These are phyloP conservation scores for Hydnomerulius pinastri DNA, from an alignment of 768 basidiomycete species.

Conservation along the genomic window DNA sequence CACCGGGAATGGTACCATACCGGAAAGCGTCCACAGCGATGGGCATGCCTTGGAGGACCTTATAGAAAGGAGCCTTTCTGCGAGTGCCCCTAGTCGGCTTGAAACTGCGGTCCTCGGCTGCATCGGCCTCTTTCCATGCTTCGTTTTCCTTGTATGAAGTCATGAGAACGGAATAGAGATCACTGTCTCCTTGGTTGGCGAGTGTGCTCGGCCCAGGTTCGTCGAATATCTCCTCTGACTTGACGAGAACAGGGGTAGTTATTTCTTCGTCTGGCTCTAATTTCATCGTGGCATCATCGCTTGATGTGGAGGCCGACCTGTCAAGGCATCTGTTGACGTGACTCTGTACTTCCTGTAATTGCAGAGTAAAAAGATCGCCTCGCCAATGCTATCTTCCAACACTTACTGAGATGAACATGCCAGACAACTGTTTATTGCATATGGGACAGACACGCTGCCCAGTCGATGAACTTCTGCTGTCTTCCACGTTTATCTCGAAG, in stretches of 20 bases:
- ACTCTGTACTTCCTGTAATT: slow-evolving; percentile 45
- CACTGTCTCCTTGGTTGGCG: slow-evolving; percentile 8
- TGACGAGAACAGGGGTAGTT: neutral
- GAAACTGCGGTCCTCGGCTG: slow-evolving; percentile 49
- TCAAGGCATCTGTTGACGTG: slow-evolving; percentile 66
- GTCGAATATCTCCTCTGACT: neutral
- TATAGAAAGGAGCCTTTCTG: slow-evolving; percentile 91
- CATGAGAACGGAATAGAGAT: slow-evolving; percentile 87
- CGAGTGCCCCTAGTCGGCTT: slow-evolving; percentile 52
- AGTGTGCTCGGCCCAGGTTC: neutral
- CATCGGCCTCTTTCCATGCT: slow-evolving; percentile 81
- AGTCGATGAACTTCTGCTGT: slow-evolving; percentile 14
- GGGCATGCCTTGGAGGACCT: slow-evolving; percentile 94
- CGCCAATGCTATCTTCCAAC: slow-evolving; percentile 19
- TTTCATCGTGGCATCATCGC: neutral
- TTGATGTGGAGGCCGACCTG: slow-evolving; percentile 19
- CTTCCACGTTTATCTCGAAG: slow-evolving; percentile 22
- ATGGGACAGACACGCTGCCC: slow-evolving; percentile 25
- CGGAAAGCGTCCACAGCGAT: slow-evolving; percentile 97
- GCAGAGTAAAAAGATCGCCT: slow-evolving; percentile 13
- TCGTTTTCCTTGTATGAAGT: slow-evolving; percentile 78
- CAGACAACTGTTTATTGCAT: slow-evolving; percentile 19
- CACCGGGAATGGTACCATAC: slow-evolving; percentile 87
- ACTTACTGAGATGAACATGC: slow-evolving; percentile 20
- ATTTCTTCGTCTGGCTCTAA: neutral